Evolutionary conservation across 2,329 filamentous ascomycete genomes (phyloP), one percentile per base, ranked within the genome.

Genomic region (Aspergillus jensenii): DNA sequence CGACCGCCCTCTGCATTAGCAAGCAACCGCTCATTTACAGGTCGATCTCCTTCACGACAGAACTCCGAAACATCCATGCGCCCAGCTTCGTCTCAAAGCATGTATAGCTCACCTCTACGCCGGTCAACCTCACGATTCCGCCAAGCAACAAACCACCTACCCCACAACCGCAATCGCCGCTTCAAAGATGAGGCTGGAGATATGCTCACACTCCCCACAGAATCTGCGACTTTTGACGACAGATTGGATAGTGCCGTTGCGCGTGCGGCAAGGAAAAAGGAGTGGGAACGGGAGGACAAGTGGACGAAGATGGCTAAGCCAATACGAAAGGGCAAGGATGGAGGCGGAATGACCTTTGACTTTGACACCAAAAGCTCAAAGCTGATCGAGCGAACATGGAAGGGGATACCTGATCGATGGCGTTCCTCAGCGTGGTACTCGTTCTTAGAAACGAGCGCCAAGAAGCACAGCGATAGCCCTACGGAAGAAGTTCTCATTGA

Each of bases 341-440:
- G 85, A 21, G 84, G 84, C 15, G 85, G 86, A 15, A 87, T 86
- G 83, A 78, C 78, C 12, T 88, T 88, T 62, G 89, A 92, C 55
- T 98, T 98, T 71, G 92, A 97, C 74, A 84, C 85, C 39, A 86
- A 83, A 62, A 90, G 89, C 71, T 82, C 90, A n/a, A 93, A 97
- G 73, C 80, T 99, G 44, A 87, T 96, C 58, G 89, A 93, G 64
- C 86, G 95, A 56, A 96, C 92, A 1, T 99, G 95, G 95, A 99
- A 99, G 73, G 95, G 95, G 31, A 96, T 99, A 62, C 95, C 95
- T 0, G 95, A 99, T 75, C 87, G 91, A 62, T 99, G 95, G 95
- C 89, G 95, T 52, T 86, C 89, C 33, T 89, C 91, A 1, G 95
- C 93, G 2, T 99, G 95, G 95, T 93, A 93, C 77, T 91, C 92